A percentile compares a stretch with the other conserved stretches of the same genome.
Conservation (phyloP, 2,329 filamentous ascomycete species). For the Claviceps capensis region DNA sequence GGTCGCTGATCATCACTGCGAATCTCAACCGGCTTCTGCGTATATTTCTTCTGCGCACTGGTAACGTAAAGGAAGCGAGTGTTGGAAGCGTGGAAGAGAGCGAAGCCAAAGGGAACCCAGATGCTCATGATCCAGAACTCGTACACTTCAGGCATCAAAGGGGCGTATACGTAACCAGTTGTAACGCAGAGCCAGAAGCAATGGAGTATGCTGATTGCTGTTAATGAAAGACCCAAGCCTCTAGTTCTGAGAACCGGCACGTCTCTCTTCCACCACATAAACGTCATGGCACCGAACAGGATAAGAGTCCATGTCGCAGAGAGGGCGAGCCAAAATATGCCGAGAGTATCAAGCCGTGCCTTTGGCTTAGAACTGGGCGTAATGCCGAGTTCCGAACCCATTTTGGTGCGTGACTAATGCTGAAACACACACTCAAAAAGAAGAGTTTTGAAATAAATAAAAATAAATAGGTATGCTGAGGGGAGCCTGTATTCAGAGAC, state of each 20-base stretch:
- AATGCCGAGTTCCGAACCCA: conserved; percentile 20
- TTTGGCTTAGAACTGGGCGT: conserved; percentile 18
- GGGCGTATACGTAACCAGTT: conserved; percentile 24
- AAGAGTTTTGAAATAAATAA: too few species aligned
- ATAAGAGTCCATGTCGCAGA: conserved; percentile 24
- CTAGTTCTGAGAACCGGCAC: conserved; percentile 27
- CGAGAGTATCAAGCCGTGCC: conserved; percentile 22
- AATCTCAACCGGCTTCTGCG: conserved; percentile 8
- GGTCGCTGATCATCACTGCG: conserved; percentile 6
- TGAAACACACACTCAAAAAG: not conserved
- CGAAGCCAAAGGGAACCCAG: conserved; percentile 50
- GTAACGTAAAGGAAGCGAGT: conserved; percentile 46
- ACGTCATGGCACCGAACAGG: conserved; percentile 25
- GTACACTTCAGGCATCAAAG: conserved; percentile 32
- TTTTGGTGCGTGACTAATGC: conserved; percentile 3
- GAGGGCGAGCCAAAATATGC: conserved; percentile 27
- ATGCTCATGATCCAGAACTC: conserved; percentile 57
- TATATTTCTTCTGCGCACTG: conserved; percentile 34
- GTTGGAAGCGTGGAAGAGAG: conserved; percentile 51
- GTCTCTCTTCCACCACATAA: conserved; percentile 25
- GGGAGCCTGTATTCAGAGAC: not conserved
- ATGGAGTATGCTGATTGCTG: conserved; percentile 26
- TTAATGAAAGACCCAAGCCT: conserved; percentile 26
- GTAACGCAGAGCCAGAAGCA: conserved; percentile 28
- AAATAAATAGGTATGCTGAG: not conserved